Percentiles rank a stretch among this genome's conserved stretches.
Evolutionary conservation across 768 basidiomycete species (phyloP).

Genomic region (Mycena polygramma): DNA sequence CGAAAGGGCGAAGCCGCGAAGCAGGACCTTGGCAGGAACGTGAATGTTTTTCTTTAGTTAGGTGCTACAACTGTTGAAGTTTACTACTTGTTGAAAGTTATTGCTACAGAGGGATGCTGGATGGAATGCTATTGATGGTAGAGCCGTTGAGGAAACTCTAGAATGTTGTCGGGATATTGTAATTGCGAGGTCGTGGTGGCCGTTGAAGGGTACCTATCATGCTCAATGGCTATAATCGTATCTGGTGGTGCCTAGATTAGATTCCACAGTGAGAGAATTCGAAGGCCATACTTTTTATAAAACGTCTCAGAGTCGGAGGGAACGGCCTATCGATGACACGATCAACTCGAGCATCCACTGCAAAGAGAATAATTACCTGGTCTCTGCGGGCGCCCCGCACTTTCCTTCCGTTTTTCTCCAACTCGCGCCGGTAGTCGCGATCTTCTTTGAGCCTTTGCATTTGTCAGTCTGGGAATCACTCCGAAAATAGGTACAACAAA

Average conservation of each 20-base stretch:
- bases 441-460: conserved; percentile 72
- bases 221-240: conserved; percentile 62
- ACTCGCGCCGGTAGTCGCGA: conserved; percentile 69
- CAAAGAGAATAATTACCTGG: conserved; percentile 55
- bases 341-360: conserved; percentile 14
- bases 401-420: conserved; percentile 72
- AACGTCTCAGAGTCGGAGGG: conserved; percentile 87
- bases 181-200: conserved; percentile 1
- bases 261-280: background rate
- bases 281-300: conserved; percentile 75
- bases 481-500: conserved; percentile 22
- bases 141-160: conserved; percentile 30
- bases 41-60: background rate
- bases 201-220: background rate
- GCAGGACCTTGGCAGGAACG: too few species aligned
- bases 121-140: conserved; percentile 19
- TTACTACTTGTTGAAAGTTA: conserved; percentile 34
- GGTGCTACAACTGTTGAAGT: conserved; percentile 25
- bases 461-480: background rate
- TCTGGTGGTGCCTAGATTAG: conserved; percentile 48
- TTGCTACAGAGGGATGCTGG: conserved; percentile 18
- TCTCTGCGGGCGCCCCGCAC: conserved; percentile 70
- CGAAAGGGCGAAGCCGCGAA: too few species aligned
- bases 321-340: conserved; percentile 54
- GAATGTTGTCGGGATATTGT: conserved; percentile 18